phyloP scores from a whole-genome alignment of 2,329 filamentous ascomycete genomes.

The Aspergillus pseudonomiae region DNA sequence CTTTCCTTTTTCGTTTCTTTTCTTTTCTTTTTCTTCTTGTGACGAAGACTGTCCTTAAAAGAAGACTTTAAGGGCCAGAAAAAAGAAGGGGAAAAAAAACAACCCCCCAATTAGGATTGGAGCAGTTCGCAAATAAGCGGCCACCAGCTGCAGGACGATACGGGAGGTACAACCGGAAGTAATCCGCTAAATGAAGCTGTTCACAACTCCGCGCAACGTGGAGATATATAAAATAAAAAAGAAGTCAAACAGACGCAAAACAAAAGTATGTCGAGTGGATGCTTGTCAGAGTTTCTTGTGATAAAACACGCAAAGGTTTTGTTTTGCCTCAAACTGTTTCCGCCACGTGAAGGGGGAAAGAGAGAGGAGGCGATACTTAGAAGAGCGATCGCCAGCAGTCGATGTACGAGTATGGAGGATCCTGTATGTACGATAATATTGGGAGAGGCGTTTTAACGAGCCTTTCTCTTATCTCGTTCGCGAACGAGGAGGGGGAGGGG shows the following conservation, averaged over 20 bases:
- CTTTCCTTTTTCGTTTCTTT: no score
- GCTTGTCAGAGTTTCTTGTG: slow-evolving; percentile 1
- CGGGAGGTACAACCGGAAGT: not conserved
- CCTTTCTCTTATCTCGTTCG: slow-evolving; percentile 16
- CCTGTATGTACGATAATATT: slow-evolving; percentile 12
- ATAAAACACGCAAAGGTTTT: slow-evolving; percentile 13
- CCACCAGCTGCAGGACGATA: slow-evolving; percentile 2
- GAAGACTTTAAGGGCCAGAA: slow-evolving; percentile 5
- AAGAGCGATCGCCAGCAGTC: slow-evolving; percentile 17
- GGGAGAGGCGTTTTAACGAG: slow-evolving; percentile 5
- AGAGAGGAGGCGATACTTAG: not conserved
- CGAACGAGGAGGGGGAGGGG: slow-evolving; percentile 12
- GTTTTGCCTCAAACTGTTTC: slow-evolving; percentile 14
- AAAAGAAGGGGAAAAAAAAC: slow-evolving; percentile 11
- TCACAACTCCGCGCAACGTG: not conserved
- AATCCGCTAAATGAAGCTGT: slow-evolving; percentile 11
- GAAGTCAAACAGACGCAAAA: not conserved
- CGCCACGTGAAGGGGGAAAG: slow-evolving; percentile 22
- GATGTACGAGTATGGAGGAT: slow-evolving; percentile 12
- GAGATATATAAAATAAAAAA: not conserved
- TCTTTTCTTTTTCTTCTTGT: not conserved
- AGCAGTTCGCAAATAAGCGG: slow-evolving; percentile 4
- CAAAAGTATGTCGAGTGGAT: slow-evolving; percentile 1
- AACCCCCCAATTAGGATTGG: slow-evolving; percentile 4
- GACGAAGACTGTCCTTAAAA: not conserved